Base-by-base conservation (phyloP, 768 basidiomycete species). In the Paxillus involutus region DNA sequence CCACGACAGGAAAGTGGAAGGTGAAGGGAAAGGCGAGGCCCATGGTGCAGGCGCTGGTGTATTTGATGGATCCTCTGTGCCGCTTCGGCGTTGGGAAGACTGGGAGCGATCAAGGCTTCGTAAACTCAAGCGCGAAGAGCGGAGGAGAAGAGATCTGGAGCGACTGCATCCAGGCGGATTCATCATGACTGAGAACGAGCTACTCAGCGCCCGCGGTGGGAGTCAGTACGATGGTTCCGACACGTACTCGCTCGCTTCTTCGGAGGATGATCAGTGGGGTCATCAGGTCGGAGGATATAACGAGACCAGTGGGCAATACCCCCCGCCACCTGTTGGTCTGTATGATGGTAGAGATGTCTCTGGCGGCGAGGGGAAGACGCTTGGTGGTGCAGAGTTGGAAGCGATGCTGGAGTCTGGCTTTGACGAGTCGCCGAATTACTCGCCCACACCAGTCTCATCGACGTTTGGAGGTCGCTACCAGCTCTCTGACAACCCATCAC, bases 51-150 rank as follows among this genome's bases (percentile, higher is more conserved):
- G 83, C 13, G 80, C 79, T 16, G 79, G 78, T 24, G 72, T 73
- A 6, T 67, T 75, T 44, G 77, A 76, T 49, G 83, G 80, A 6
- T 71, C 78, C 41, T 83, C 81, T 0, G 83, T 98, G n/a, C 94
- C 97, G 0, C 74, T 98, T 67, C 84, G 96, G n/a, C 82, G 96
- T 47, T 99, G 97, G 97, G 97, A 98, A 72, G 96, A 99, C 63
- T 99, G 96, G 97, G 97, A 99, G 66, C 84, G 94, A 21, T 96
- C 94, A 24, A 81, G 97, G 42, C 77, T 98, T 44, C 88, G 96
- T 47, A 98, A 98, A 73, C 58, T 96, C 32, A 85, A 83, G 56
- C 85, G 97, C 2, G 95, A 97, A 64, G 91, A 94, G 62, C 80
- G 87, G 59, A 77, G 93, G 53, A 75, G 88, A 53, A 78, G 77